Base-by-base conservation (phyloP, 2,329 filamentous ascomycete species). In the Diaporthe ampelina region DNA sequence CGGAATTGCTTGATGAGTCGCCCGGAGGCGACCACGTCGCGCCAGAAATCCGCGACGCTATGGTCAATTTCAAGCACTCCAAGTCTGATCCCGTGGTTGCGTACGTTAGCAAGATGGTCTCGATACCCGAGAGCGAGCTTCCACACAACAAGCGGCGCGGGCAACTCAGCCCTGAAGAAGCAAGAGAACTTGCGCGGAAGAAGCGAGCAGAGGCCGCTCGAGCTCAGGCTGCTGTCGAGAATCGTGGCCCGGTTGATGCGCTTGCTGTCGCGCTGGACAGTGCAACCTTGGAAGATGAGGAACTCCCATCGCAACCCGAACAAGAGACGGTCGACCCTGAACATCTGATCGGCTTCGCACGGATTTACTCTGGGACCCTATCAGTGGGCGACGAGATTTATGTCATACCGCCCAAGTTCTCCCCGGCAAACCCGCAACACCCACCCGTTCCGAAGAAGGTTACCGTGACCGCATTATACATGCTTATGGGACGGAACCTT, bases 31-130 rank as follows among this genome's bases (percentile, higher is more conserved):
- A 91, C 3, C 88, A 91, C 78, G 91, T 98, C 59, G 91, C 94
- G 70, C 84, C 89, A 1, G 85, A 87, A 9, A 85, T 98, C 71
- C 93, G 91, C 78, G 87, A 93, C n/a, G 94, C 96, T 7, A 96
- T 98, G 92, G 85, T 94, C 2, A 88, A 91, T 0, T 98, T 97
- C 81, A 94, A 94, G 79, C 90, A 90, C 4, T 88, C 88, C 0
- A 87, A 90, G 52, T 88, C 91, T 0, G 93, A 94, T 73, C 95
- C 96, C 0, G 91, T 97, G 0, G 94, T 99, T 1, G 96, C 94
- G 11, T 99, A 98, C 78, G 94, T 99, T 75, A 98, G 96, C 85
- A 99, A 99, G 82, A 98, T 99, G 95, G 94, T 98, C 1, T 97
- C 97, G 0, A 89, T 99, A 17, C 96, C 95, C 0, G 94, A 97